Percentiles rank a stretch among this genome's conserved stretches.
Conservation (phyloP, 2,329 filamentous ascomycete species). For the Pseudonectria foliicola region DNA sequence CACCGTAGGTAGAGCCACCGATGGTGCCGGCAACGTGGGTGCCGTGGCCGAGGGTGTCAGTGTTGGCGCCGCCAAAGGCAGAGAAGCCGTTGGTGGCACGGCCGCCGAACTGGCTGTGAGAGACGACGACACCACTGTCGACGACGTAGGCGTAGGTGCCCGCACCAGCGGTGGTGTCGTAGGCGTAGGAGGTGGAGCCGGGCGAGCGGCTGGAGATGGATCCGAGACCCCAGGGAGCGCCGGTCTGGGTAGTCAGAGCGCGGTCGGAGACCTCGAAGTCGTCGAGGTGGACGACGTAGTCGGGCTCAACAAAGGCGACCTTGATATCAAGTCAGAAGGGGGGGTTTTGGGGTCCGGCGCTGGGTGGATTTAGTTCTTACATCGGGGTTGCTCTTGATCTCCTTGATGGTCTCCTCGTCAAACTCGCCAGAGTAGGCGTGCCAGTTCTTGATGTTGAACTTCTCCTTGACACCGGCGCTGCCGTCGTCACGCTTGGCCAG, state of each 20-base stretch:
- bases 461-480: slow-evolving; percentile 24
- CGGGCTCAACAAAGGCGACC: slow-evolving; percentile 19
- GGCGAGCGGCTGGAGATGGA: slow-evolving; percentile 20
- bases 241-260: slow-evolving; percentile 16
- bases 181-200: slow-evolving; percentile 33
- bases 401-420: slow-evolving; percentile 31
- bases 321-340: slow-evolving; percentile 3
- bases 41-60: slow-evolving; percentile 33
- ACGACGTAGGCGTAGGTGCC: slow-evolving; percentile 53
- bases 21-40: slow-evolving; percentile 36
- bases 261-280: slow-evolving; percentile 14
- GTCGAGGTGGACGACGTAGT: slow-evolving; percentile 14
- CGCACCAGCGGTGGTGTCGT: slow-evolving; percentile 41
- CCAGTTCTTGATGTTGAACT: slow-evolving; percentile 22
- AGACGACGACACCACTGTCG: slow-evolving; percentile 51
- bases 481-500: slow-evolving; percentile 38
- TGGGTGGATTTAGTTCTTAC: slow-evolving; percentile 19
- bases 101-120: slow-evolving; percentile 45
- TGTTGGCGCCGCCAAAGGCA: slow-evolving; percentile 26
- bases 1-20: slow-evolving; percentile 33
- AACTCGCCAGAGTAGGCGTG: slow-evolving; percentile 38
- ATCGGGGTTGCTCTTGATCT: slow-evolving; percentile 33
- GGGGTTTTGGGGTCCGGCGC: too few relatives aligned
- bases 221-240: slow-evolving; percentile 18
- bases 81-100: slow-evolving; percentile 35